These are phyloP conservation scores for Alternaria conjuncta DNA, from an alignment of 2,329 filamentous ascomycete species.

Conservation along the genomic window DNA sequence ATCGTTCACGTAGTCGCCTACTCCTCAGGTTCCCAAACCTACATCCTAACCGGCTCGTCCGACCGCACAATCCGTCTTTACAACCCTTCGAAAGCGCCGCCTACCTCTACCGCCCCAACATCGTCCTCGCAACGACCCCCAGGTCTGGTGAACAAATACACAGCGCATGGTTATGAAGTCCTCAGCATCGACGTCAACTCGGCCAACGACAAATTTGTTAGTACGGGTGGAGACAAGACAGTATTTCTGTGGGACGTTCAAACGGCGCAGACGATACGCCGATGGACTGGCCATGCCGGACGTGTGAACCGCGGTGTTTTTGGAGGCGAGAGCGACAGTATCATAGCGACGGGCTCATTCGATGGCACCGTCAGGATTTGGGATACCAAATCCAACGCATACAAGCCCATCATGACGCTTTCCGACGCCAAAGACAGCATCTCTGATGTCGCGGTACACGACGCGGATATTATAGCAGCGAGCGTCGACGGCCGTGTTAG, in stretches of 20 bases:
- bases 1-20: conserved; percentile 60
- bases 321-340: conserved; percentile 74
- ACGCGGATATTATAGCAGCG: conserved; percentile 68
- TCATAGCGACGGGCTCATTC: conserved; percentile 75
- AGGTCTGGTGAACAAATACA: conserved; percentile 82
- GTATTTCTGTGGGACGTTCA: conserved; percentile 96
- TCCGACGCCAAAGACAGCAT: conserved; percentile 76
- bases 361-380: conserved; percentile 80
- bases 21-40: conserved; percentile 57
- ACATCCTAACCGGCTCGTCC: conserved; percentile 80
- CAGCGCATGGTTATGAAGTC: conserved; percentile 90
- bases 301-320: conserved; percentile 82
- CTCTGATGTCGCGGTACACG: conserved; percentile 51
- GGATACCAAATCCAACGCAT: conserved; percentile 43
- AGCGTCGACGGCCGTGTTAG: conserved; percentile 86
- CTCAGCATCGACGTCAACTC: conserved; percentile 75
- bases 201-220: conserved; percentile 85
- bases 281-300: conserved; percentile 75
- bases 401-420: conserved; percentile 74
- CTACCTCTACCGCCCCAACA: conserved; percentile 43
- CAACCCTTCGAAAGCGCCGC: conserved; percentile 68
- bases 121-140: conserved; percentile 30
- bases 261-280: conserved; percentile 75
- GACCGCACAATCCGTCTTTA: conserved; percentile 87
- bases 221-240: conserved; percentile 85